Conservation (phyloP, 202 grass and related monocot genomes). For the Zizania palustris region DNA sequence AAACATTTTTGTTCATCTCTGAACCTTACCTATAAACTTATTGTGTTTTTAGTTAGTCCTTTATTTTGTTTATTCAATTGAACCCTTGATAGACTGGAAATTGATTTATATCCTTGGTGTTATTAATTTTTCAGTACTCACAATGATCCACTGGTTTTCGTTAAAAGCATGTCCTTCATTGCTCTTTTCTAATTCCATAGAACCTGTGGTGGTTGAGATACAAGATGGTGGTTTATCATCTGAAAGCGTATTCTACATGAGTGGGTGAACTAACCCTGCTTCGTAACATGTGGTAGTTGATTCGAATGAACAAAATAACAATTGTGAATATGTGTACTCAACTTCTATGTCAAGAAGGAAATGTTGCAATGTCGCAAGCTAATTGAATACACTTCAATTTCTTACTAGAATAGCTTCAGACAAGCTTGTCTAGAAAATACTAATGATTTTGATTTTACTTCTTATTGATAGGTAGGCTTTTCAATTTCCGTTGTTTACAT, state of each 20-base stretch:
- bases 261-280: constrained; percentile 5
- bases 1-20: constrained; percentile 8
- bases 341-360: too few species aligned
- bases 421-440: too few species aligned
- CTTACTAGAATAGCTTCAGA: too few species aligned
- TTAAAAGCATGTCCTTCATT: neutral
- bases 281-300: too few species aligned
- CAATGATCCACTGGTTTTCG: neutral
- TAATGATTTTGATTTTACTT: too few species aligned
- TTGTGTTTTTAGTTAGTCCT: neutral
- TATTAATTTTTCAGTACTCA: neutral
- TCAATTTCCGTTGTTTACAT: constrained; percentile 9
- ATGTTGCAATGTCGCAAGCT: too few species aligned
- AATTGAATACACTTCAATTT: too few species aligned
- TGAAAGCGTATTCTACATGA: neutral
- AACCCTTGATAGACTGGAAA: neutral
- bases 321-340: too few species aligned
- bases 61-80: neutral
- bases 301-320: too few species aligned
- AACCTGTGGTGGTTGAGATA: neutral
- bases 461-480: too few species aligned
- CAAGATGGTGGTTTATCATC: neutral
- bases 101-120: neutral
- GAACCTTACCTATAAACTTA: neutral
- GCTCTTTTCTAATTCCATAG: neutral